Evolutionary conservation across 2,329 filamentous ascomycete genomes (phyloP).

Genomic region (Alternaria consortialis): DNA sequence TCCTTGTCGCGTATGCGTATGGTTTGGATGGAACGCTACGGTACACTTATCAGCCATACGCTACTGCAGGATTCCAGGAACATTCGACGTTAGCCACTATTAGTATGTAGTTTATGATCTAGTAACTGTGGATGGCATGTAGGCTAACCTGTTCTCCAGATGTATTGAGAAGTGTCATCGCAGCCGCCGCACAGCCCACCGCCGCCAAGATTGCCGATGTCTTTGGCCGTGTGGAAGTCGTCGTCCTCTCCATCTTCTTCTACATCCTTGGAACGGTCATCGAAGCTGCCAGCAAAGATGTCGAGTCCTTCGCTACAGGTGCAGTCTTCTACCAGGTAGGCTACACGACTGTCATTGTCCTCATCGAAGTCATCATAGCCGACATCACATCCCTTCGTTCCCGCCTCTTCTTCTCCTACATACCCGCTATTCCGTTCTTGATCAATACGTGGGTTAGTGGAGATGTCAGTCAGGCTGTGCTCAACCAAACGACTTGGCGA

Average conservation of each 20-base stretch:
- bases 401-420: slow-evolving; percentile 71
- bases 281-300: slow-evolving; percentile 61
- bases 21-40: slow-evolving; percentile 63
- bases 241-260: slow-evolving; percentile 64
- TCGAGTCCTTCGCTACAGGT: slow-evolving; percentile 64
- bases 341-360: slow-evolving; percentile 68
- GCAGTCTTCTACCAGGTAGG: slow-evolving; percentile 48
- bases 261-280: slow-evolving; percentile 64
- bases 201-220: slow-evolving; percentile 69
- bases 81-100: slow-evolving; percentile 65
- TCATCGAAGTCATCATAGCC: slow-evolving; percentile 71
- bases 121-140: too few relatives aligned
- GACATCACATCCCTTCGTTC: slow-evolving; percentile 70
- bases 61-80: slow-evolving; percentile 60
- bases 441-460: slow-evolving; percentile 72
- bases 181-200: slow-evolving; percentile 64
- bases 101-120: slow-evolving; percentile 27
- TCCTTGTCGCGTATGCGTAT: slow-evolving; percentile 71
- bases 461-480: slow-evolving; percentile 62
- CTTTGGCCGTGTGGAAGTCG: slow-evolving; percentile 68
- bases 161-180: slow-evolving; percentile 67
- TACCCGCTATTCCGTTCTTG: slow-evolving; percentile 46
- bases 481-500: slow-evolving; percentile 63
- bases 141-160: slow-evolving; percentile 27
- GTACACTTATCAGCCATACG: slow-evolving; percentile 58